Evolutionary conservation across 2,329 filamentous ascomycete species (phyloP).

Genomic region (Colletotrichum sp.): DNA sequence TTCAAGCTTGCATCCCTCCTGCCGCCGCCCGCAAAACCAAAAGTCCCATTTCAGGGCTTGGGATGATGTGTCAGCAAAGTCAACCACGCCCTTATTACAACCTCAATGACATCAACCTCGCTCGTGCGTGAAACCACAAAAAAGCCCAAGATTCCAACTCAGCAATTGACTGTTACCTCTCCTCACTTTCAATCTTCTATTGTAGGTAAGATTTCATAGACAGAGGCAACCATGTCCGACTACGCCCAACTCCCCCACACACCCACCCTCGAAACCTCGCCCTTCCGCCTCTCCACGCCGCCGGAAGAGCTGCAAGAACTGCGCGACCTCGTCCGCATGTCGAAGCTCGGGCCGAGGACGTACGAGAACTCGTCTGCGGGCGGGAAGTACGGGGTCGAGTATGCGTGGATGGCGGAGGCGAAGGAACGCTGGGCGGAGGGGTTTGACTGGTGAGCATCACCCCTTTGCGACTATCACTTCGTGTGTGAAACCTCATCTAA

Average conservation of each 20-base stretch:
- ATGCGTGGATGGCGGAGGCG: neutral
- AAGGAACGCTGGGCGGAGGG: neutral
- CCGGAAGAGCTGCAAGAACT: neutral
- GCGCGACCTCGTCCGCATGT: neutral
- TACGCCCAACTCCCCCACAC: neutral
- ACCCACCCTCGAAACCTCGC: neutral
- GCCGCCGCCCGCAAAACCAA: neutral
- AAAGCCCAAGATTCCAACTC: fast-evolving
- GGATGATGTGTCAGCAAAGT: neutral
- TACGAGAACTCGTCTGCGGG: neutral
- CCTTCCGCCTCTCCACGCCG: neutral
- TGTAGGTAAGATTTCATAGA: too few relatives aligned
- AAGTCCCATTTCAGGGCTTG: neutral
- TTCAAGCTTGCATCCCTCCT: fast-evolving
- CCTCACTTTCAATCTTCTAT: too few relatives aligned
- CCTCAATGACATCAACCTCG: neutral
- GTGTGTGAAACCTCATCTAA: neutral
- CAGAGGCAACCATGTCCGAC: neutral
- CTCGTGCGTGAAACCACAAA: neutral
- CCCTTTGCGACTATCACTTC: too few relatives aligned
- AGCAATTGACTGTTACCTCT: too few relatives aligned
- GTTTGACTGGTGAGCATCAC: neutral
- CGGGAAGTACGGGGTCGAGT: neutral
- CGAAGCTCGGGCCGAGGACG: neutral
- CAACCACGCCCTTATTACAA: neutral